Conservation (phyloP, 306 rosid species). For the Hylodesmum podocarpum region DNA sequence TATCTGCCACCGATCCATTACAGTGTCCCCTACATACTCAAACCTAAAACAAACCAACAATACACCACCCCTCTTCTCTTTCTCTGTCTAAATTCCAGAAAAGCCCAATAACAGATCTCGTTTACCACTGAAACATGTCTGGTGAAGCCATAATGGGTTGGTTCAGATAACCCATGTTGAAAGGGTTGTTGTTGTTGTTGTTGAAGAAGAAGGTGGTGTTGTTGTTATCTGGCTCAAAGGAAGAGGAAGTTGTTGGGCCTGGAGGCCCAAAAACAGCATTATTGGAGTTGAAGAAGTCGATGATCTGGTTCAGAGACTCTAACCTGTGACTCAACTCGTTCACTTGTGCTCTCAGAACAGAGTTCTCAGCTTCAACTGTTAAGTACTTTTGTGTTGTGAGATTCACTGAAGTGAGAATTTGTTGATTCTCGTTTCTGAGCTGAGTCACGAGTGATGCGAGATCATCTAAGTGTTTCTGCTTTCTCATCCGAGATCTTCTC, state of each 20-base stretch:
- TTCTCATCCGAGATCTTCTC: conserved; percentile 77
- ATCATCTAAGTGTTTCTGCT: conserved; percentile 88
- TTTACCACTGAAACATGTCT: conserved; percentile 42
- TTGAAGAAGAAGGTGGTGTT: conserved; percentile 34
- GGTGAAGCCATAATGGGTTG: conserved; percentile 76
- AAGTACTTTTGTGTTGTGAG: conserved; percentile 59
- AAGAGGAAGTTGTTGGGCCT: conserved; percentile 1
- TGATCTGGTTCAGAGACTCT: conserved; percentile 61
- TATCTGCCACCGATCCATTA: background rate
- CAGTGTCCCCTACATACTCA: background rate
- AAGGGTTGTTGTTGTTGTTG: conserved; percentile 50
- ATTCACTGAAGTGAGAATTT: conserved; percentile 50
- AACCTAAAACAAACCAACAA: conserved; percentile 3
- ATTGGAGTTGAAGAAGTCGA: conserved; percentile 42
- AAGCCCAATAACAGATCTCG: conserved; percentile 1
- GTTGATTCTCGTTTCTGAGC: conserved; percentile 62
- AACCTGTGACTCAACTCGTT: conserved; percentile 62
- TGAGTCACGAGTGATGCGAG: conserved; percentile 50
- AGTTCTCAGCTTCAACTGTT: conserved; percentile 63
- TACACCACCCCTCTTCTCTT: background rate
- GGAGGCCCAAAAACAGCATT: conserved; percentile 33
- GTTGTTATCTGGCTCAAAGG: conserved; percentile 35
- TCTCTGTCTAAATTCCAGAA: background rate
- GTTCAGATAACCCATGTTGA: conserved; percentile 42
- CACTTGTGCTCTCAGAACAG: conserved; percentile 73